Percentiles rank a stretch among this genome's conserved stretches.
Conservation (phyloP, 192 early-diverging fungal genomes). For the Dimargaris xerosporica region DNA sequence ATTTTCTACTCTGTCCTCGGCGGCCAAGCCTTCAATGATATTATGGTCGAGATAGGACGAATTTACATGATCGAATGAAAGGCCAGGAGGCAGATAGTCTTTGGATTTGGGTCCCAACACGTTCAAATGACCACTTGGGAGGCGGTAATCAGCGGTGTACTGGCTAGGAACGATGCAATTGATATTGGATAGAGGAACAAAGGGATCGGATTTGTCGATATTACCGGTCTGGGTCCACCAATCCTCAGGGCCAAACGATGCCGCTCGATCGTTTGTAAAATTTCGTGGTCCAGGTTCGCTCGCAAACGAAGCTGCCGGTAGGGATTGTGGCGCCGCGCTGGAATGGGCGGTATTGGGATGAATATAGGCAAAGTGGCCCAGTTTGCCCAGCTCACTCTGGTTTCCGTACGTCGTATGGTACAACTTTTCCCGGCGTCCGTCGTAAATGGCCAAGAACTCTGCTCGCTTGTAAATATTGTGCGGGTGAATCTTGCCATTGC, state of each 20-base stretch:
- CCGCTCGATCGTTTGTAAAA: too few species aligned
- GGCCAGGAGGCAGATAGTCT: too few species aligned
- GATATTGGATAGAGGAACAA: not conserved
- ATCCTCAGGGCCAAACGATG: not conserved
- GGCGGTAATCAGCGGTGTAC: not conserved
- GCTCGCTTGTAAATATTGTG: not conserved
- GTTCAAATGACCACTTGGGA: too few species aligned
- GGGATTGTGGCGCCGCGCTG: not conserved
- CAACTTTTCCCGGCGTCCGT: not conserved
- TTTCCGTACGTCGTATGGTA: not conserved
- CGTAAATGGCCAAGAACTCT: not conserved
- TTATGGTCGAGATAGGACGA: too few species aligned
- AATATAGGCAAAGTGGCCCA: not conserved
- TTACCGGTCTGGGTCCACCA: not conserved
- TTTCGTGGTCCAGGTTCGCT: too few species aligned
- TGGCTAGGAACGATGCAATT: conserved; percentile 1
- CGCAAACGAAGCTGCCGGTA: not conserved
- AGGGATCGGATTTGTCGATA: not conserved
- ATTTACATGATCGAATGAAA: too few species aligned
- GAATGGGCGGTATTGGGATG: not conserved
- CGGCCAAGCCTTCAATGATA: too few species aligned
- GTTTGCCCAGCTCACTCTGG: not conserved
- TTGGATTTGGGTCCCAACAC: too few species aligned
- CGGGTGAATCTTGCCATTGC: not conserved
- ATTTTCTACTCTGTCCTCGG: too few species aligned